A percentile compares a stretch with the other conserved stretches of the same genome.
Conservation (phyloP, 139 green algal genomes). For the Ostreobium quekettii region DNA sequence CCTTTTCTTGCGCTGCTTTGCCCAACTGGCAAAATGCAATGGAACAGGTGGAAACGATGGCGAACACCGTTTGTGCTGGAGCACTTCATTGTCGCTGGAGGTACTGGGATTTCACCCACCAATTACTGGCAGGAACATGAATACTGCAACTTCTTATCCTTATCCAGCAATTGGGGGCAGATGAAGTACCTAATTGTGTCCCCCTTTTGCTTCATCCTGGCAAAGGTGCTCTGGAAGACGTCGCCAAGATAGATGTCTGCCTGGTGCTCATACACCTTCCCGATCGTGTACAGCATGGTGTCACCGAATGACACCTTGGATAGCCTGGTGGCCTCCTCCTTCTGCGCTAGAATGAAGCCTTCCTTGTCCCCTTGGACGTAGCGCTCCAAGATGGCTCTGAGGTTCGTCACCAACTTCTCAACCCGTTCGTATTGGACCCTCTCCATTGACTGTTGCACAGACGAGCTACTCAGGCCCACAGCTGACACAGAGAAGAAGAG, state of each 20-base stretch:
- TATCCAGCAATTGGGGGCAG: too few species aligned
- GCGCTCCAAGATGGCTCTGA: constrained; percentile 53
- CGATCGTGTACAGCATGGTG: constrained; percentile 75
- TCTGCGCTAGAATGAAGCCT: constrained; percentile 61
- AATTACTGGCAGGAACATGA: too few species aligned
- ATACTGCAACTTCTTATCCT: too few species aligned
- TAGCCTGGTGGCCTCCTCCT: constrained; percentile 48
- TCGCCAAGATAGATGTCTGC: constrained; percentile 57
- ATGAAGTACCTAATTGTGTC: constrained; percentile 63
- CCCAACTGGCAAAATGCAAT: too few species aligned
- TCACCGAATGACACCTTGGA: constrained; percentile 64
- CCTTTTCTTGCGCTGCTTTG: too few species aligned
- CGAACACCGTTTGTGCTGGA: too few species aligned
- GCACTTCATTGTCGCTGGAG: too few species aligned
- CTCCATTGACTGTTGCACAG: constrained; percentile 5
- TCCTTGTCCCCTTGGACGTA: constrained; percentile 60
- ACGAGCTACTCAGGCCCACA: too few species aligned
- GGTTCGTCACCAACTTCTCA: constrained; percentile 49
- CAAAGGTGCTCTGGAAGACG: constrained; percentile 46
- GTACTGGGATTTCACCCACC: too few species aligned
- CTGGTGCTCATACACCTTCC: constrained; percentile 68
- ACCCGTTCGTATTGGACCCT: constrained; percentile 36
- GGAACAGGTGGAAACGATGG: too few species aligned
- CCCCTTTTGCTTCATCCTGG: constrained; percentile 38
- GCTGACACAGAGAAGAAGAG: too few species aligned